These are phyloP conservation scores for Nematocida parisii DNA, from an alignment of 371 early-diverging fungal species.

Conservation along the genomic window DNA sequence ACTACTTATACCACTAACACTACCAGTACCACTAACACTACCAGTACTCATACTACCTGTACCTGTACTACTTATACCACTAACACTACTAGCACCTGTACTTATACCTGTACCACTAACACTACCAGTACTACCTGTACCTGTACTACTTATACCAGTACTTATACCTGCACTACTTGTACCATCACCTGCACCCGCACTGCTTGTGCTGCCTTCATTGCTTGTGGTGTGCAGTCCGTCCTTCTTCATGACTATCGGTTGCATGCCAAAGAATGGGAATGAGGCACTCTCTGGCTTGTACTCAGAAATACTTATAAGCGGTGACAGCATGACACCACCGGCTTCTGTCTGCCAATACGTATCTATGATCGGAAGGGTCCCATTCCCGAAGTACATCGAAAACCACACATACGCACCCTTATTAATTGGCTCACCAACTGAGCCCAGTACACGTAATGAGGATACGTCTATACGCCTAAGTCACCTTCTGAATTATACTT, in stretches of 20 bases:
- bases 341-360: conserved; percentile 94
- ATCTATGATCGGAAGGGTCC: conserved; percentile 84
- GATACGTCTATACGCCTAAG: conserved; percentile 31
- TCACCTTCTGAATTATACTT: conserved; percentile 6
- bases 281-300: conserved; percentile 90
- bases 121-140: too few relatives aligned
- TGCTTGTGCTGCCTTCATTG: background rate
- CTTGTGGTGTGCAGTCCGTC: conserved; percentile 46
- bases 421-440: conserved; percentile 94
- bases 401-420: conserved; percentile 93
- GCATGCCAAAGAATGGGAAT: conserved; percentile 89
- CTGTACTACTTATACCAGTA: too few relatives aligned
- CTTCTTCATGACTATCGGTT: conserved; percentile 78
- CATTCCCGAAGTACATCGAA: conserved; percentile 78
- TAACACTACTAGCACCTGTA: too few relatives aligned
- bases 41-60: too few relatives aligned
- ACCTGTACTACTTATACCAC: too few relatives aligned
- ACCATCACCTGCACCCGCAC: too few relatives aligned
- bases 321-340: conserved; percentile 83
- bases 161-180: conserved; percentile 2
- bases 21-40: too few relatives aligned
- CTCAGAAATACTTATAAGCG: conserved; percentile 78
- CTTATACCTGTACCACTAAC: too few relatives aligned
- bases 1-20: too few relatives aligned
- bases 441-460: conserved; percentile 81